Base-by-base conservation (phyloP, 2,329 filamentous ascomycete genomes). In the Meredithiella fracta region DNA sequence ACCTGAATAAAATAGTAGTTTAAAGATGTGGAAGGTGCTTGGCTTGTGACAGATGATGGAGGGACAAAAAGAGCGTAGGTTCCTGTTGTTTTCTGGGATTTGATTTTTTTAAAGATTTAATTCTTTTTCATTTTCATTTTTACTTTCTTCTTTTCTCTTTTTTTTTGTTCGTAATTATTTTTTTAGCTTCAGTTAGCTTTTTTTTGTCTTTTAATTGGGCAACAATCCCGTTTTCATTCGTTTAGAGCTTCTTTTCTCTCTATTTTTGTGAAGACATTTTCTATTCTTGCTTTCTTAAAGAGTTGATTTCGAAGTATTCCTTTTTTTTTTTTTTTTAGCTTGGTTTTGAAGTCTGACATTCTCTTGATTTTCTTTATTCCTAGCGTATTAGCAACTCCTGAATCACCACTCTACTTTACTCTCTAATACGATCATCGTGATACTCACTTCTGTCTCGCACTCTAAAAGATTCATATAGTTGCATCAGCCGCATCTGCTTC, bases 181-280 rank as follows among this genome's bases (percentile, higher is more conserved):
- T 31, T 51, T 29, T 15, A 50, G 11, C 17, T 31, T 31, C 29
- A n/a, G n/a, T 53, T 40, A 4, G 31, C n/a, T 52, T 52, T 40
- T 29, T 58, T 34, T 53, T 49, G 54, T 47, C 14, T 49, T 26
- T 47, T 53, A 20, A 29, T 47, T 44, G 29, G 29, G 11, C 29
- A 11, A 34, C n/a, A 7, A 7, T 56, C 40, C 15, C 53, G 49
- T 23, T 50, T 29, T 37, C 44, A 26, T 57, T 42, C 38, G 31
- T n/a, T 49, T 29, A 40, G 22, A 23, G 3, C 23, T 44, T 55
- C 20, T 37, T 40, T 17, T 52, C 14, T 15, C 3, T 52, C 38
- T 56, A 25, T 55, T 22, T 44, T 25, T 42, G 3, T 15, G n/a
- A 17, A 17, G 22, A 23, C 6, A 6, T 9, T 47, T 17, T 2